Evolutionary conservation across 768 basidiomycete species (phyloP), one percentile per base, ranked within the genome.

Genomic region (Chalciporus piperatus): DNA sequence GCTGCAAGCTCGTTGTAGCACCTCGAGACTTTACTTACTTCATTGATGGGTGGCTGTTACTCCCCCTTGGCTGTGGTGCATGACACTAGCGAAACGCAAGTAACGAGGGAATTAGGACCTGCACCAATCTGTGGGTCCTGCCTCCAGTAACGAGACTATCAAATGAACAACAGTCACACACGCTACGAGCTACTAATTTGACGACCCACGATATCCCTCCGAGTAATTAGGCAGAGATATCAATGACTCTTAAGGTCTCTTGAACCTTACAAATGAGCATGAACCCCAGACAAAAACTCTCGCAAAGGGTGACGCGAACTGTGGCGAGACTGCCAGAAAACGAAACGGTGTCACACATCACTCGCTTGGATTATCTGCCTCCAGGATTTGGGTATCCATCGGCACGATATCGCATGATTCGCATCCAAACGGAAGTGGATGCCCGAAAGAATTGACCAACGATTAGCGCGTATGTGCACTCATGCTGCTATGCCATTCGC

Each of bases 401-500:
- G 51, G 51, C 12, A 37, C 41, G 10, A 47, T 47, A 25, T 45
- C 33, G 13, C 33, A 52, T 10, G n/a, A n/a, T n/a, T n/a, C n/a
- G n/a, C n/a, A n/a, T n/a, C 14, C 23, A 16, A 52, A 52, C 16
- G 45, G 51, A 28, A 52, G 45, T 4, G 51, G 45, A 8, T 37
- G 39, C 35, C 51, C 47, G 7, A 35, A 35, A 16, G 12, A 35
- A 35, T 4, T 16, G 6, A 16, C 30, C 8, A 16, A 35, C 33
- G 14, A 35, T 35, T 7, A 35, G 1, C 16, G 7, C 16, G n/a
- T 13, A 20, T 19, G 32, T 32, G 10, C 25, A 35, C 56, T 28
- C 33, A 55, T 54, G 43, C 19, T 13, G 30, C 35, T 7, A 43
- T 4, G 1, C 48, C 54, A 28, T 38, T 50, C 7, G 41, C 23